These are phyloP conservation scores for Diaporthe ampelina DNA, from an alignment of 2,329 filamentous ascomycete genomes.

Conservation along the genomic window DNA sequence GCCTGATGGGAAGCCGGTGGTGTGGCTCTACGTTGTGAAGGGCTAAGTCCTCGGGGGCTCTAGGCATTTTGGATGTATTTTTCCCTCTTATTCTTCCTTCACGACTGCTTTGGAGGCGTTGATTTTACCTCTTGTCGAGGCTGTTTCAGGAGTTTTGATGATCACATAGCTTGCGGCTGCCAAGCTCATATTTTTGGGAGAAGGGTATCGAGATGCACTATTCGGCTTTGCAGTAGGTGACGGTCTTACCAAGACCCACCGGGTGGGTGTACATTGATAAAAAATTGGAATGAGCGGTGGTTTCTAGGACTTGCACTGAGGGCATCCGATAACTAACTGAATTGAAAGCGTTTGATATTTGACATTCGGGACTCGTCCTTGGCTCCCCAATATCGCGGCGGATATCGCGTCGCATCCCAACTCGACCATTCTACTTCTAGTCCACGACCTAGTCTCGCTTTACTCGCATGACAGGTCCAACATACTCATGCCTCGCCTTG, in stretches of 20 bases:
- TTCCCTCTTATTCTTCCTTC: neutral
- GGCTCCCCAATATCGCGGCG: too few species aligned
- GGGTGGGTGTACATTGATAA: neutral
- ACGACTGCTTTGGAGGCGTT: neutral
- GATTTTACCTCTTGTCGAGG: neutral
- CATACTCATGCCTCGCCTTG: conserved; percentile 12
- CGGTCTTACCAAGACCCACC: neutral
- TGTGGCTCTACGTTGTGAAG: conserved; percentile 73
- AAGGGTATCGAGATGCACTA: neutral
- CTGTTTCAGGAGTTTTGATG: neutral
- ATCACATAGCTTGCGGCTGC: neutral
- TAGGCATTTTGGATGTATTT: neutral
- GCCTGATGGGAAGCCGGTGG: conserved; percentile 63
- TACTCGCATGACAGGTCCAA: conserved; percentile 17
- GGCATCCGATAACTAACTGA: neutral
- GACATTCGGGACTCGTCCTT: neutral
- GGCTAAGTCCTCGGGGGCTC: conserved; percentile 49
- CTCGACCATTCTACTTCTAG: neutral
- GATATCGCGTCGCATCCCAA: too few species aligned
- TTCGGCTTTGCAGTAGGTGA: neutral
- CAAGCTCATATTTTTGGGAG: neutral
- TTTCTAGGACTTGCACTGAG: neutral
- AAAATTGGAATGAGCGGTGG: neutral
- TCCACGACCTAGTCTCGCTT: neutral
- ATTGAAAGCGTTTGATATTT: neutral